Conservation (phyloP, 106 monocot species). For the Iris macrosiphon region DNA sequence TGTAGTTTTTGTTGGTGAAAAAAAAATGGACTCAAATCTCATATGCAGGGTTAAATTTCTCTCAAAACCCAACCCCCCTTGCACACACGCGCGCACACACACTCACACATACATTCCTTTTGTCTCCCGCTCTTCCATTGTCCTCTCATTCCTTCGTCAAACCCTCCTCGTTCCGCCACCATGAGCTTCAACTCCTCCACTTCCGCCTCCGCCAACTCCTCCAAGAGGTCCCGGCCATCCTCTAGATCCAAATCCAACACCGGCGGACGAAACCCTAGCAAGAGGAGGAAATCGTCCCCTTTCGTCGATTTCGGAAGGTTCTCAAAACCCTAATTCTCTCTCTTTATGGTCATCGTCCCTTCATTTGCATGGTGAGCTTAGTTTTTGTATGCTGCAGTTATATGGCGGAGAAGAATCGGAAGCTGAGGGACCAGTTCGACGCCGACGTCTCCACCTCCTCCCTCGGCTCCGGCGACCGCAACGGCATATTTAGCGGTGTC, state of each 20-base stretch:
- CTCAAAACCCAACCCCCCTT: no score
- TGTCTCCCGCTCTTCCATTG: no score
- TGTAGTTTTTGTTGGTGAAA: no score
- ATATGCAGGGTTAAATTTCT: no score
- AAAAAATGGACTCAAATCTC: no score
- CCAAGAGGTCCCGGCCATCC: background rate
- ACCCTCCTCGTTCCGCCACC: background rate
- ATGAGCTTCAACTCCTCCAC: constrained; percentile 1
- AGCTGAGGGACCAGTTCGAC: constrained; percentile 81
- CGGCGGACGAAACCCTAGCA: background rate
- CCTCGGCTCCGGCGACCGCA: background rate
- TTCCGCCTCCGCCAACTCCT: background rate
- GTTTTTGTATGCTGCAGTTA: constrained; percentile 29
- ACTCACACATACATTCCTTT: no score
- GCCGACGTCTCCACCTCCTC: constrained; percentile 46
- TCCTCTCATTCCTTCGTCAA: no score
- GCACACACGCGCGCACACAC: no score
- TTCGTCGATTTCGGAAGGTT: constrained; percentile 36
- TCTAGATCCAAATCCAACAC: background rate
- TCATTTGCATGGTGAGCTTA: background rate
- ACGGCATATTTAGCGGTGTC: constrained; percentile 70
- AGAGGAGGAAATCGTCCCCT: background rate
- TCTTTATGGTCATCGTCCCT: background rate
- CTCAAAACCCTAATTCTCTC: background rate
- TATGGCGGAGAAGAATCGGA: constrained; percentile 86